Evolutionary conservation across 164 flowering plant species (phyloP).

Genomic region (Nymphaea thermarum): DNA sequence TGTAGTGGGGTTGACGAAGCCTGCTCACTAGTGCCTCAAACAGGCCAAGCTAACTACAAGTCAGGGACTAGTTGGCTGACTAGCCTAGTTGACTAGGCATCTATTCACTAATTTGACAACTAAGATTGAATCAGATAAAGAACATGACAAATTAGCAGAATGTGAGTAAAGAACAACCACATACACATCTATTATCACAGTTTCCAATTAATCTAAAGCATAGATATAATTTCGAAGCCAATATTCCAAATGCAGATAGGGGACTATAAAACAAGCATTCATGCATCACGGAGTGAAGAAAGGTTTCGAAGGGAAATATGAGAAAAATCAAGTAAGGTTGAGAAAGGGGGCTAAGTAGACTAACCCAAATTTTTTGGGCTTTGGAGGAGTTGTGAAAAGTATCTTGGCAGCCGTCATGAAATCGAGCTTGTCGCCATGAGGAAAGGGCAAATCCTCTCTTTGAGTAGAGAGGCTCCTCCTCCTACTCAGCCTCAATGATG

Average conservation of each 20-base stretch:
- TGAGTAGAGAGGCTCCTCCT: not conserved
- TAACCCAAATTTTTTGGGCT: slow-evolving; percentile 75
- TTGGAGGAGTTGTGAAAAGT: slow-evolving; percentile 48
- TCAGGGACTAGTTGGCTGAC: too few relatives aligned
- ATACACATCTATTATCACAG: too few relatives aligned
- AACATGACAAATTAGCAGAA: too few relatives aligned
- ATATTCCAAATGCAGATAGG: not conserved
- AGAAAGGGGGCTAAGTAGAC: not conserved
- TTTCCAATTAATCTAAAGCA: too few relatives aligned
- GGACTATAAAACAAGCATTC: not conserved
- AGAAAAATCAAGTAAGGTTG: not conserved
- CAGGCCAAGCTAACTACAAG: too few relatives aligned
- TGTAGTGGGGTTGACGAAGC: too few relatives aligned
- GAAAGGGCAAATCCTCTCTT: not conserved
- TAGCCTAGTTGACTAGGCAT: too few relatives aligned
- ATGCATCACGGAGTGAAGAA: not conserved
- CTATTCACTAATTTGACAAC: too few relatives aligned
- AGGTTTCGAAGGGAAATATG: too few relatives aligned
- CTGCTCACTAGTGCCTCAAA: too few relatives aligned
- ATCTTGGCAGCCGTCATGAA: slow-evolving; percentile 73
- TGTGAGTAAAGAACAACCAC: too few relatives aligned
- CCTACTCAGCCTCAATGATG: not conserved
- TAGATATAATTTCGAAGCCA: not conserved
- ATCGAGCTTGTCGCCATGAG: slow-evolving; percentile 57
- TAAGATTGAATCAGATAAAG: too few relatives aligned